Conservation (phyloP, 139 green algal genomes). For the Micromonas pusilla region DNA sequence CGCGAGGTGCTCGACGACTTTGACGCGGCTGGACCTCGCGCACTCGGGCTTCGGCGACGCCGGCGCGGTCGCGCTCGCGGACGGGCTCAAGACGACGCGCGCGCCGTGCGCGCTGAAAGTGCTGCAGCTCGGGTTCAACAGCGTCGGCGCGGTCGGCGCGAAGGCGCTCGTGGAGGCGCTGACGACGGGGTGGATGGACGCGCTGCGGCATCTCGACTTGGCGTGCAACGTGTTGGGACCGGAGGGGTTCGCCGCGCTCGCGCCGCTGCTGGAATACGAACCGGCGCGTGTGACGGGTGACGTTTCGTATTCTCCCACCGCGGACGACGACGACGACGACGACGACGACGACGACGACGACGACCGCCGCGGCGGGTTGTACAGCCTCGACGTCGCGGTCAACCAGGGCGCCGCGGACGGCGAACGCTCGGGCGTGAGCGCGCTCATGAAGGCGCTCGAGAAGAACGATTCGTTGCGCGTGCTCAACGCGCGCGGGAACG, state of each 20-base stretch:
- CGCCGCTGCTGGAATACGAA: not conserved
- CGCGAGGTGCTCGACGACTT: not conserved
- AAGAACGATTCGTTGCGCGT: not conserved
- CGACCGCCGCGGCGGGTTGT: not conserved
- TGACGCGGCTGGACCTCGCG: conserved; percentile 5
- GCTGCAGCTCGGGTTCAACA: conserved; percentile 17
- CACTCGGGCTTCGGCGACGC: conserved; percentile 1
- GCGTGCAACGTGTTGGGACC: not conserved
- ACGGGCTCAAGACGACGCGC: not conserved
- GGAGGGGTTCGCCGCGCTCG: not conserved
- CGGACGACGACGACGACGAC: not conserved
- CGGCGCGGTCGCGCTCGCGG: not conserved
- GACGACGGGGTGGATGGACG: not conserved
- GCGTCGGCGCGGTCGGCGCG: not conserved
- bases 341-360: not conserved
- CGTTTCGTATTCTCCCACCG: not conserved
- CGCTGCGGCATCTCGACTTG: conserved; percentile 1
- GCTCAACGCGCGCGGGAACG: conserved; percentile 26
- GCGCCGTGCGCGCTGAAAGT: not conserved
- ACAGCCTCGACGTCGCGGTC: conserved; percentile 1
- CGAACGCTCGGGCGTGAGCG: not conserved
- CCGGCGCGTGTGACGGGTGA: not conserved
- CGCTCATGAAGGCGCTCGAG: conserved; percentile 4
- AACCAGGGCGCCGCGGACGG: not conserved
- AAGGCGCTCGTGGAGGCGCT: not conserved